These are phyloP conservation scores for Tulasnella sp. DNA, from an alignment of 768 basidiomycete genomes.

Conservation along the genomic window DNA sequence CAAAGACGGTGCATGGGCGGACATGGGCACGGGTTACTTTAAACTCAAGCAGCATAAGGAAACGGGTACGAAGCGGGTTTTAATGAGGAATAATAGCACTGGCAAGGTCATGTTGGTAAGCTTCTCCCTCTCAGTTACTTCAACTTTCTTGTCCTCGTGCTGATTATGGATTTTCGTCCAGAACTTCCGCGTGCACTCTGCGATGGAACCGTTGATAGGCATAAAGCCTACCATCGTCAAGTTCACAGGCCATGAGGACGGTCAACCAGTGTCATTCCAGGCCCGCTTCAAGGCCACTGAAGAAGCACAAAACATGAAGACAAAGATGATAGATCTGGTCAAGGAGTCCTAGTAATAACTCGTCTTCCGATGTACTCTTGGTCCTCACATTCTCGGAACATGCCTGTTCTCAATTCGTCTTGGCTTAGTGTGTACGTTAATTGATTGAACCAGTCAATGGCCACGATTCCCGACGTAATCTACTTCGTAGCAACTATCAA, in stretches of 20 bases:
- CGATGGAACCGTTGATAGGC: background rate
- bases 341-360: background rate
- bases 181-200: conserved; percentile 12
- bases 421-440: no score
- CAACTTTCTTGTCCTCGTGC: no score
- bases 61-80: conserved; percentile 13
- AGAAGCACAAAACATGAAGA: background rate
- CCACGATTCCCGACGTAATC: no score
- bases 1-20: conserved; percentile 10
- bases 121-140: background rate
- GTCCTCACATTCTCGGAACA: no score
- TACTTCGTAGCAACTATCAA: no score
- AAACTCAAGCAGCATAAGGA: conserved; percentile 17
- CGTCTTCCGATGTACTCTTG: background rate
- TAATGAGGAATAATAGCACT: conserved; percentile 2
- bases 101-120: conserved; percentile 12
- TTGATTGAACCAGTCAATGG: no score
- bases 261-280: background rate
- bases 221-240: conserved; percentile 3
- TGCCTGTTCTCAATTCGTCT: no score
- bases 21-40: conserved; percentile 12
- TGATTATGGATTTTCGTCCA: background rate
- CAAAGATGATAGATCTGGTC: background rate
- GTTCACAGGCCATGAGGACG: conserved; percentile 5
- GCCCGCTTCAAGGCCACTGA: background rate